Conservation (phyloP, 2,329 filamentous ascomycete genomes). For the Escovopsis sp. region DNA sequence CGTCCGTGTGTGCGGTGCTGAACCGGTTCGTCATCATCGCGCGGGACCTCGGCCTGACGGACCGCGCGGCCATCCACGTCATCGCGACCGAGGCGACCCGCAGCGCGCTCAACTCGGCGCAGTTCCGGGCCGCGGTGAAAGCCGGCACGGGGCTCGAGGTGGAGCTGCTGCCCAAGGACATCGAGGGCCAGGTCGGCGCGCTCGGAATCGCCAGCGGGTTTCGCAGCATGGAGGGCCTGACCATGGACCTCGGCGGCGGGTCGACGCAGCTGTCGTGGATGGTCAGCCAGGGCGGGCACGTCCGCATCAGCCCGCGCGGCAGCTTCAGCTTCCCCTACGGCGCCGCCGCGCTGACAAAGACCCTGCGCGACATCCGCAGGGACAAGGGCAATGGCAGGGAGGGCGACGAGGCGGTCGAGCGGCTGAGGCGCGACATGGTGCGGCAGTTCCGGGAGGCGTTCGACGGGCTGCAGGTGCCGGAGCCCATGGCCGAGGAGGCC, state of each 20-base stretch:
- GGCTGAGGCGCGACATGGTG: slow-evolving; percentile 35
- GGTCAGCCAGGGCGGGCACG: slow-evolving; percentile 30
- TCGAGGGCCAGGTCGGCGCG: slow-evolving; percentile 51
- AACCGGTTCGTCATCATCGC: slow-evolving; percentile 16
- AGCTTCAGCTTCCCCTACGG: slow-evolving; percentile 56
- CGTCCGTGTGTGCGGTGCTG: slow-evolving; percentile 13
- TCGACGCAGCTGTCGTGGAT: slow-evolving; percentile 60
- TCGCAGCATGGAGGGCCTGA: slow-evolving; percentile 43
- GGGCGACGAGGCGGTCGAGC: slow-evolving; percentile 28
- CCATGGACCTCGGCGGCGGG: slow-evolving; percentile 60
- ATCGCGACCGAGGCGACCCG: slow-evolving; percentile 20
- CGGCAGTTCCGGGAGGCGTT: slow-evolving; percentile 37
- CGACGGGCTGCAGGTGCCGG: slow-evolving; percentile 35
- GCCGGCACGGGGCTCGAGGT: slow-evolving; percentile 44
- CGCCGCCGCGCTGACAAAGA: slow-evolving; percentile 48
- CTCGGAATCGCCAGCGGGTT: slow-evolving; percentile 53
- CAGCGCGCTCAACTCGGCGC: slow-evolving; percentile 15
- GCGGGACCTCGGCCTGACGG: slow-evolving; percentile 11
- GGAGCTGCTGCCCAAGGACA: slow-evolving; percentile 46
- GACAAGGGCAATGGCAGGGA: slow-evolving; percentile 23
- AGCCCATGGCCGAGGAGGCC: slow-evolving; percentile 30
- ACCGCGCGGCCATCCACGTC: slow-evolving; percentile 14
- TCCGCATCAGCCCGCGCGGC: slow-evolving; percentile 36
- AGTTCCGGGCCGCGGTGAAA: slow-evolving; percentile 28
- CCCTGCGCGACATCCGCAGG: slow-evolving; percentile 30